A percentile compares a stretch with the other conserved stretches of the same genome.
Conservation (phyloP, 1,284 basidiomycete genomes). For the Malassezia pachydermatis region DNA sequence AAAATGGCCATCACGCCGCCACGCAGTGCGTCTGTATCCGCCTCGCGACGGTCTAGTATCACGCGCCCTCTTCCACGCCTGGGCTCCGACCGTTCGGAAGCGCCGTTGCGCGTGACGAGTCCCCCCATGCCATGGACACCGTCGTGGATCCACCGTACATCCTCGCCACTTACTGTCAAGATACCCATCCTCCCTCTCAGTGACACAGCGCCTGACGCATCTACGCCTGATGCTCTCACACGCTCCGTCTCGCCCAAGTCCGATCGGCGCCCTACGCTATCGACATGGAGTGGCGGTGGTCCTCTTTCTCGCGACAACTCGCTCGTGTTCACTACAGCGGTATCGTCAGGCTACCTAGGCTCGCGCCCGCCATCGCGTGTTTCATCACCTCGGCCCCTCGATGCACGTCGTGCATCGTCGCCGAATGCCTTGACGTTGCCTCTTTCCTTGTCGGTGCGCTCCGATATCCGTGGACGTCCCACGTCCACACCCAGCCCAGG, state of each 20-base stretch:
- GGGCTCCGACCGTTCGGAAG: not conserved
- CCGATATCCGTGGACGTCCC: no score
- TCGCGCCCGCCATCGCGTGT: slow-evolving; percentile 11
- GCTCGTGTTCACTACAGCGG: not conserved
- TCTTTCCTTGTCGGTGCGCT: no score
- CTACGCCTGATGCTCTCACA: no score
- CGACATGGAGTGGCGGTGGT: no score
- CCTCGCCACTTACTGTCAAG: not conserved
- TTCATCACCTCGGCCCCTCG: slow-evolving; percentile 6
- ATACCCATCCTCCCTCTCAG: no score
- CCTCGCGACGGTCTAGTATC: not conserved
- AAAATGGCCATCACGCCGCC: not conserved
- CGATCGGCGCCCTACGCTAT: no score
- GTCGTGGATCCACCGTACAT: not conserved
- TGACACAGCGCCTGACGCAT: no score
- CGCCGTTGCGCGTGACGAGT: not conserved
- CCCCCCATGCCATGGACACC: not conserved
- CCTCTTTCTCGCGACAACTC: not conserved
- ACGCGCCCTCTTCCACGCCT: not conserved
- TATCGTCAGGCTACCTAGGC: not conserved
- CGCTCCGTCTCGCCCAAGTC: no score
- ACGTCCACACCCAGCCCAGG: no score
- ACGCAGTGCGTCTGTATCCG: not conserved
- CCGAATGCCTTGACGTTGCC: no score
- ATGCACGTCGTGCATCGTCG: no score